Evolutionary conservation across 495 filamentous ascomycete genomes (phyloP).

Genomic region (Hypoxylon fuscum): DNA sequence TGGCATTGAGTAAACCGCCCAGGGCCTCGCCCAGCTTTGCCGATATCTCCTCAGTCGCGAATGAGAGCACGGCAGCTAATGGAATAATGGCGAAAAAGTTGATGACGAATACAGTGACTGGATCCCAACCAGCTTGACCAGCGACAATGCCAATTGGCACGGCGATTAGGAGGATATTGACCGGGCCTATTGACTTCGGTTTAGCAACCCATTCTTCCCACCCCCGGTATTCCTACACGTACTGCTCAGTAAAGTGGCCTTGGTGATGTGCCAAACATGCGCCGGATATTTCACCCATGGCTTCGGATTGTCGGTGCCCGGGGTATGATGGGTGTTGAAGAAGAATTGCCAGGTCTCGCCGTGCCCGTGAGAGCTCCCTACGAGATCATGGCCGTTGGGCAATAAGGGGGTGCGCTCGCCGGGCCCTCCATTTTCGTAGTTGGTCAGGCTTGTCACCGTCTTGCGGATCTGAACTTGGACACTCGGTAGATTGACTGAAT

Average conservation of each 20-base stretch:
- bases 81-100: slow-evolving; percentile 98
- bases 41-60: slow-evolving; percentile 93
- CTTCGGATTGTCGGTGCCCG: slow-evolving; percentile 58
- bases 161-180: slow-evolving; percentile 87
- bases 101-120: slow-evolving; percentile 80
- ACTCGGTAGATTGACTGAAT: slow-evolving; percentile 41
- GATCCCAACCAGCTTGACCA: slow-evolving; percentile 74
- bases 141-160: slow-evolving; percentile 89
- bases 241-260: slow-evolving; percentile 65
- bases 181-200: slow-evolving; percentile 62
- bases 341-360: slow-evolving; percentile 51
- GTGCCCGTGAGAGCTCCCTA: slow-evolving; percentile 36
- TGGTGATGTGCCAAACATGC: slow-evolving; percentile 59
- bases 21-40: slow-evolving; percentile 86
- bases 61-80: slow-evolving; percentile 88
- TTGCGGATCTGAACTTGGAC: slow-evolving; percentile 40
- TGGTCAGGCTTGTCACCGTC: slow-evolving; percentile 33
- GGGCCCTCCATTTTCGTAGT: slow-evolving; percentile 32
- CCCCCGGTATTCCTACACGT: slow-evolving; percentile 32
- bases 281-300: slow-evolving; percentile 67
- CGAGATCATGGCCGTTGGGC: slow-evolving; percentile 16
- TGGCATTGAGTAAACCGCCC: slow-evolving; percentile 93
- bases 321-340: slow-evolving; percentile 53
- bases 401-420: slow-evolving; percentile 50
- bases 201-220: slow-evolving; percentile 9